phyloP scores from a whole-genome alignment of 2,329 filamentous ascomycete genomes.

The Fusarium anthophilum region DNA sequence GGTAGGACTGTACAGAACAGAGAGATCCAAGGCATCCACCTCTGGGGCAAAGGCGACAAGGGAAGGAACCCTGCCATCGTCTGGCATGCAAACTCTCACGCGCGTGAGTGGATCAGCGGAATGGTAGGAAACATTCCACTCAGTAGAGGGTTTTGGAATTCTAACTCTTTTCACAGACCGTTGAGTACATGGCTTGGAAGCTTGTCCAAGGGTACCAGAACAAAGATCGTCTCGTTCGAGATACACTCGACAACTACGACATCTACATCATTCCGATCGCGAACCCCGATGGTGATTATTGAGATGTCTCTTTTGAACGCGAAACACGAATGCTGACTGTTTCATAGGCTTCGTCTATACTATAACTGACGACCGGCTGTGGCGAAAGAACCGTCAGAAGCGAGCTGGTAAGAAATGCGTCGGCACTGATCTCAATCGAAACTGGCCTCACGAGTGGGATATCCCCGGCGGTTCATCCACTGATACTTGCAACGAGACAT shows the following conservation, averaged over 20 bases:
- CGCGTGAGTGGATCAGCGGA: slow-evolving; percentile 68
- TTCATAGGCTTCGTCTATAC: slow-evolving; percentile 59
- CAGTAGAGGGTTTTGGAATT: accelerated
- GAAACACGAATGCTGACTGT: accelerated
- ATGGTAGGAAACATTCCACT: slow-evolving; percentile 48
- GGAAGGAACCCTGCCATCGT: slow-evolving; percentile 62
- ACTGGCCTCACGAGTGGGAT: slow-evolving; percentile 67
- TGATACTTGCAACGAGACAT: slow-evolving; percentile 61
- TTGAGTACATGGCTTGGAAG: slow-evolving; percentile 36
- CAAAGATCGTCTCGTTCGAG: slow-evolving; percentile 8
- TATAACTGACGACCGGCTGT: slow-evolving; percentile 61
- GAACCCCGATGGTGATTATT: slow-evolving; percentile 64
- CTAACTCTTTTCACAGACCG: slow-evolving; percentile 12
- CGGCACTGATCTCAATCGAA: slow-evolving; percentile 68
- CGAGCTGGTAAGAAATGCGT: slow-evolving; percentile 53
- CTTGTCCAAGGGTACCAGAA: slow-evolving; percentile 35
- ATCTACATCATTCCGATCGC: slow-evolving; percentile 72
- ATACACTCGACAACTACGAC: slow-evolving; percentile 68
- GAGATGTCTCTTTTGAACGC: no score
- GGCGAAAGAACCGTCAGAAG: slow-evolving; percentile 68
- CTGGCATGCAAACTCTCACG: slow-evolving; percentile 67
- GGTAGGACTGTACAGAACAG: slow-evolving; percentile 59
- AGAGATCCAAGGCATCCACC: slow-evolving; percentile 68
- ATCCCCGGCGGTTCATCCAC: slow-evolving; percentile 60
- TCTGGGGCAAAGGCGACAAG: slow-evolving; percentile 58